Conservation (phyloP, 2,329 filamentous ascomycete species). For the Tolypocladium pustulatum region DNA sequence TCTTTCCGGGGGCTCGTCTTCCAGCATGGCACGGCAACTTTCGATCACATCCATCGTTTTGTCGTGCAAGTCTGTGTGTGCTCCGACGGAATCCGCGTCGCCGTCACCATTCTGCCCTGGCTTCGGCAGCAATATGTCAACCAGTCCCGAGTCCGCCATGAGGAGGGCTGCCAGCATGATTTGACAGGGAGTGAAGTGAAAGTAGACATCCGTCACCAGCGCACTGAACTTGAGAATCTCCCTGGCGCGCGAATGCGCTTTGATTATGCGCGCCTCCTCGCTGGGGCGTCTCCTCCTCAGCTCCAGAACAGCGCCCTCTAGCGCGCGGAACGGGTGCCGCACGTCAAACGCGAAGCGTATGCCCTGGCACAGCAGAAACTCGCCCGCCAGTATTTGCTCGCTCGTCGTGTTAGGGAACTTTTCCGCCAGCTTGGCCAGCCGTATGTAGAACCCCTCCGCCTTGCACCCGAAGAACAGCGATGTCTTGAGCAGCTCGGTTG, state of each 20-base stretch:
- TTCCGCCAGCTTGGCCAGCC: constrained; percentile 52
- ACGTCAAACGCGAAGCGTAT: constrained; percentile 91
- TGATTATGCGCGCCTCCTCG: constrained; percentile 39
- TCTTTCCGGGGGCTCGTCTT: constrained; percentile 45
- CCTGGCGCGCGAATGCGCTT: constrained; percentile 63
- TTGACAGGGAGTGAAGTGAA: constrained; percentile 88
- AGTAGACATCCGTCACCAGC: constrained; percentile 88
- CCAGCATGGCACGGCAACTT: constrained; percentile 42
- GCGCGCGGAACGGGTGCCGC: constrained; percentile 75
- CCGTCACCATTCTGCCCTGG: constrained; percentile 20
- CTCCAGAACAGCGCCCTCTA: constrained; percentile 82
- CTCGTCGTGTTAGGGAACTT: constrained; percentile 60
- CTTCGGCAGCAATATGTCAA: constrained; percentile 35
- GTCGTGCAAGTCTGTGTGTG: constrained; percentile 22
- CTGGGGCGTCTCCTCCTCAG: constrained; percentile 57
- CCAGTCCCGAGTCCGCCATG: constrained; percentile 59
- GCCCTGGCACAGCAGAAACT: constrained; percentile 87
- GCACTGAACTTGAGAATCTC: constrained; percentile 69
- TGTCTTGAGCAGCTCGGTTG: constrained; percentile 78
- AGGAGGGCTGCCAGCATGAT: constrained; percentile 79
- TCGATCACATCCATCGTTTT: constrained; percentile 40
- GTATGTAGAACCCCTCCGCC: constrained; percentile 73
- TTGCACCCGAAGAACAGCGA: constrained; percentile 91
- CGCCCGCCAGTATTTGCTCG: constrained; percentile 79
- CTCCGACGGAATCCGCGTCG: constrained; percentile 11